phyloP scores from a whole-genome alignment of 805 yeast genomes.

The Saccharomycopsis javanensis region DNA sequence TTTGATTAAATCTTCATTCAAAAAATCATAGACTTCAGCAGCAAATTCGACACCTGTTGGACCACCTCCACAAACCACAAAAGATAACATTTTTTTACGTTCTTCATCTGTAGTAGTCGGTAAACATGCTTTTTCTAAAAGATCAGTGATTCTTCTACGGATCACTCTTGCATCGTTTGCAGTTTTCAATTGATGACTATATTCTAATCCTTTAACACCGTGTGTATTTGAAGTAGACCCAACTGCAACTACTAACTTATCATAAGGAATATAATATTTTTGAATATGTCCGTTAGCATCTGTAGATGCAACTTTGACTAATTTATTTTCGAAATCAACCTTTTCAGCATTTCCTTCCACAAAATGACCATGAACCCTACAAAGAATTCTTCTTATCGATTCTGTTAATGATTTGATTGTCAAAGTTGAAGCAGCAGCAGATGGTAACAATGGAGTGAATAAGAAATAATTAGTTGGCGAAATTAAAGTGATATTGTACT shows the following conservation, averaged over 20 bases:
- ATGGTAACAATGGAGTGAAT: constrained; percentile 61
- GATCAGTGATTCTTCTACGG: constrained; percentile 43
- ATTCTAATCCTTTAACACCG: constrained; percentile 59
- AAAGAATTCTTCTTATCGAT: constrained; percentile 49
- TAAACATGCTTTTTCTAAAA: constrained; percentile 52
- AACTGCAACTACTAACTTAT: constrained; percentile 56
- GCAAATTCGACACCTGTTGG: constrained; percentile 72
- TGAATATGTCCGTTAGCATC: constrained; percentile 32
- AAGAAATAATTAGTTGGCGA: constrained; percentile 62
- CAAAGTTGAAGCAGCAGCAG: constrained; percentile 62
- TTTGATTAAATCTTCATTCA: constrained; percentile 53
- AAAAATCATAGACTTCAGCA: constrained; percentile 56
- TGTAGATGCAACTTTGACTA: constrained; percentile 44
- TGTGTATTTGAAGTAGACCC: constrained; percentile 63
- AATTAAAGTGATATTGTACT: constrained; percentile 55
- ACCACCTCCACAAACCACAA: constrained; percentile 65
- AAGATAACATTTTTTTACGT: constrained; percentile 48
- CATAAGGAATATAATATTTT: constrained; percentile 59
- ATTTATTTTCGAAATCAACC: constrained; percentile 44
- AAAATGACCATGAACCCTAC: constrained; percentile 46
- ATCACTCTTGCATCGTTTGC: constrained; percentile 55
- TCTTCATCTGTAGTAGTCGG: constrained; percentile 58
- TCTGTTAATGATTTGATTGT: constrained; percentile 57
- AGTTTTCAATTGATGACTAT: constrained; percentile 53
- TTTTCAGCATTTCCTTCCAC: constrained; percentile 54